phyloP scores from a whole-genome alignment of 2,329 filamentous ascomycete species.

The Dendrostoma leiphaemia region DNA sequence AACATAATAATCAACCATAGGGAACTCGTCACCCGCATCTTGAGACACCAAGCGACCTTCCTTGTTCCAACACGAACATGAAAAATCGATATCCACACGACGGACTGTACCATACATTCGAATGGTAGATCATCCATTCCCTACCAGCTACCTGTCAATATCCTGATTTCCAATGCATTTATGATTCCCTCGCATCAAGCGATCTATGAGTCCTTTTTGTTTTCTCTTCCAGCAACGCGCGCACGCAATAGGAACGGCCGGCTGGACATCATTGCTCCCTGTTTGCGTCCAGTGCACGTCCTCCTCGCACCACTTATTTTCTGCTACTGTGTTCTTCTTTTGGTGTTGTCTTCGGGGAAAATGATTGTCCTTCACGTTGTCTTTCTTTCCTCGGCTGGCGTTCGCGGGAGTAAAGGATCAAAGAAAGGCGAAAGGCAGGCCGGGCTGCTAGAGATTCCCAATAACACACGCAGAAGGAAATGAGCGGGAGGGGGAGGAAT shows the following conservation, averaged over 20 bases:
- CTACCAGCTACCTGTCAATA: constrained; percentile 14
- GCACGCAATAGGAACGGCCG: constrained; percentile 1
- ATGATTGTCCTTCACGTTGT: neutral
- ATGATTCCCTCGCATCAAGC: constrained; percentile 16
- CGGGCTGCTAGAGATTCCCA: neutral
- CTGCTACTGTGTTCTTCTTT: neutral
- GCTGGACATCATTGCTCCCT: neutral
- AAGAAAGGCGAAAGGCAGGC: neutral
- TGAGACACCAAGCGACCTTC: neutral
- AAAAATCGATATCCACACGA: neutral
- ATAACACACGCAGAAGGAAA: neutral
- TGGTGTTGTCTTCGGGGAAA: neutral
- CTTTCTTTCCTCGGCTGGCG: constrained; percentile 11
- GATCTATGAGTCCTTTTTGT: constrained; percentile 14
- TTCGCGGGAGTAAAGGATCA: neutral
- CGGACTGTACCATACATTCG: constrained; percentile 13
- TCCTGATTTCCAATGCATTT: constrained; percentile 15
- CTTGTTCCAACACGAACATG: constrained; percentile 1
- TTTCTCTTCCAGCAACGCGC: constrained; percentile 8
- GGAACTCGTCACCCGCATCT: neutral
- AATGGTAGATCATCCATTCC: constrained; percentile 3
- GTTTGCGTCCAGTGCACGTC: constrained; percentile 3
- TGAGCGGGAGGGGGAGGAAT: neutral
- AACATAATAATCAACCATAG: constrained; percentile 14
- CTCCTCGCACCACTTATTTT: neutral